phyloP scores from a whole-genome alignment of 2,329 filamentous ascomycete genomes.

The Ophiostoma perfectum region DNA sequence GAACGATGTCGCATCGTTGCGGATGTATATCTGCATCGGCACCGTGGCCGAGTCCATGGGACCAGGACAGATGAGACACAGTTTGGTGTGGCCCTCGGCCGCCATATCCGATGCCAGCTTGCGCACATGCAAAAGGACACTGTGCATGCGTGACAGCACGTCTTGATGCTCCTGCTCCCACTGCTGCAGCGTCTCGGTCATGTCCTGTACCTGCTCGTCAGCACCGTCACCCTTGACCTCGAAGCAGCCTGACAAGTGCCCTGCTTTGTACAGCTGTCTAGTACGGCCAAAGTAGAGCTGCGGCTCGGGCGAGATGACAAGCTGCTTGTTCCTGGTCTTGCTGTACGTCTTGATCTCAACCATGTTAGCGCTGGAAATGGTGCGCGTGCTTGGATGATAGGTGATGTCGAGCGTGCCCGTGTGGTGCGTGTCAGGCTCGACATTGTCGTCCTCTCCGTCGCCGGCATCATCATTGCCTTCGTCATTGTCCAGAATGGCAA shows the following conservation, averaged over 20 bases:
- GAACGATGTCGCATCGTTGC: background rate
- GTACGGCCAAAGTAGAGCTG: constrained; percentile 29
- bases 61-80: background rate
- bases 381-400: background rate
- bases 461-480: background rate
- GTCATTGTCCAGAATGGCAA: background rate
- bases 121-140: background rate
- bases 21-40: background rate
- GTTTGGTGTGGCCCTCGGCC: background rate
- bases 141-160: background rate
- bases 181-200: background rate
- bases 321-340: background rate
- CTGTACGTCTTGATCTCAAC: constrained; percentile 6
- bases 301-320: constrained; percentile 23
- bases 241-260: constrained; percentile 24
- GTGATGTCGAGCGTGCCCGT: background rate
- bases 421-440: background rate
- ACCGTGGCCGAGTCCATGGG: background rate
- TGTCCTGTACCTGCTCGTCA: background rate
- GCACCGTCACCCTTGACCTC: background rate
- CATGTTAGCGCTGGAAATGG: too few relatives aligned
- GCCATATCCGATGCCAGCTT: background rate
- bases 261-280: constrained; percentile 22
- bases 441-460: background rate
- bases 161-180: background rate